Base-by-base conservation (phyloP, 257 asterid genomes). In the Solanum piurae region DNA sequence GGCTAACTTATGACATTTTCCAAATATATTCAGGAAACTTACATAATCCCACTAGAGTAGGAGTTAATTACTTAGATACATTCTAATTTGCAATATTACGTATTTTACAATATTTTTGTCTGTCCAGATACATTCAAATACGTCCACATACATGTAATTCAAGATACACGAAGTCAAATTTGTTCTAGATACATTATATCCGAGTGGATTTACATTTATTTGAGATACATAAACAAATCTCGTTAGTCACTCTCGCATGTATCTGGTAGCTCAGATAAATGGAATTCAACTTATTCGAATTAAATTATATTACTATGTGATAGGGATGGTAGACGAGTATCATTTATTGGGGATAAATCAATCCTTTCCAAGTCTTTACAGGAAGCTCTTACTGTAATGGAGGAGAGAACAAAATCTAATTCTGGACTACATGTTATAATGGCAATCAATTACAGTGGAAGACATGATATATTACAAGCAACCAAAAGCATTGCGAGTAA, bases 381-480 rank as follows among this genome's bases (percentile, higher is more conserved):
- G 16, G 0, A 37, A 2, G 8, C 55, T 5, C 33, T 90, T 14
- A 3, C 74, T 10, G 31, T 16, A 3, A 29, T 72, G 8, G 55
- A 74, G 83, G 55, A 74, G 49, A 11, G 13, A 0, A 77, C 86
- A 11, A 34, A 84, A 5, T 12, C 0, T n/a, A 91, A 91, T 31
- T 33, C 58, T 6, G 88, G 91, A 31, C 31, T 86, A 12, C 89
- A 89, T 27, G 7, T 90, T 0, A 38, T 91, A 4, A 2, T 88
- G 4, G 93, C 92, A 1, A 0, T 89, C 11, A 79, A 64, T 71
- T 91, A 91, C 7, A 52, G 88, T 10, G 93, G 92, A 2, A 88
- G 88, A 34, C 23, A 84, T 29, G 92, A 91, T 75, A 86, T 90
- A 64, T 72, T 73, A 18, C 75, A 86, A 52, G 91, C 93, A 4